Percentiles rank a stretch among this genome's conserved stretches.
Evolutionary conservation across 148 eudicot species (phyloP).

Genomic region (Rhododendron simsii): DNA sequence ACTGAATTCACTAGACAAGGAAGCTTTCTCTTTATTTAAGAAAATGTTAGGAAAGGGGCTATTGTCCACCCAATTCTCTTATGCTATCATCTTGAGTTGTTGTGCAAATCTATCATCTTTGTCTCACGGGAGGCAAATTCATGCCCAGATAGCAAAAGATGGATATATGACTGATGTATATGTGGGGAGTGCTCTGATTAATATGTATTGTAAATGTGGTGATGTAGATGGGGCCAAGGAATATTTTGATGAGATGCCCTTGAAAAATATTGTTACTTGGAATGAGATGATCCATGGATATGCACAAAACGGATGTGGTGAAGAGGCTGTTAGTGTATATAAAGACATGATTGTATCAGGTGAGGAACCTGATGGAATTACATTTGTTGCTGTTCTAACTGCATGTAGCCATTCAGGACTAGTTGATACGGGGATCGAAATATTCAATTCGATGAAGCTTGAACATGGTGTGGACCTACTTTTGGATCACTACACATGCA

Average conservation of each 20-base stretch:
- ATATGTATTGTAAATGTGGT: slow-evolving; percentile 79
- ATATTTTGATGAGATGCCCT: slow-evolving; percentile 47
- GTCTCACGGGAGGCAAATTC: slow-evolving; percentile 62
- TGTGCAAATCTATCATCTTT: slow-evolving; percentile 55
- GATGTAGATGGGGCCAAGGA: slow-evolving; percentile 39
- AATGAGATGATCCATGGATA: slow-evolving; percentile 80
- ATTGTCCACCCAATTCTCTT: slow-evolving; percentile 56
- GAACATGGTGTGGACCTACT: slow-evolving; percentile 42
- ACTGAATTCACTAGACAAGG: slow-evolving; percentile 34
- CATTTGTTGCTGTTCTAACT: slow-evolving; percentile 56
- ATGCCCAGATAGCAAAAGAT: slow-evolving; percentile 45
- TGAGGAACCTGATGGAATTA: slow-evolving; percentile 54
- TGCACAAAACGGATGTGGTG: slow-evolving; percentile 66
- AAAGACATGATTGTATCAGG: slow-evolving; percentile 39
- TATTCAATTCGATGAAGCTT: slow-evolving; percentile 54
- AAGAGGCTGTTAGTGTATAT: slow-evolving; percentile 53
- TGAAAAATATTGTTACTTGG: slow-evolving; percentile 55
- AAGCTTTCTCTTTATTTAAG: slow-evolving; percentile 55
- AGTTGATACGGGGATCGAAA: slow-evolving; percentile 44
- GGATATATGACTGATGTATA: slow-evolving; percentile 49
- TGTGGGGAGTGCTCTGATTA: slow-evolving; percentile 66
- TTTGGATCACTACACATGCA: slow-evolving; percentile 69
- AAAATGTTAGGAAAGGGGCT: slow-evolving; percentile 44
- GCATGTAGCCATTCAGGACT: slow-evolving; percentile 81
- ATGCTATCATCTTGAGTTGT: slow-evolving; percentile 51